phyloP scores from a whole-genome alignment of 805 yeast species.

The Candida succiphila region DNA sequence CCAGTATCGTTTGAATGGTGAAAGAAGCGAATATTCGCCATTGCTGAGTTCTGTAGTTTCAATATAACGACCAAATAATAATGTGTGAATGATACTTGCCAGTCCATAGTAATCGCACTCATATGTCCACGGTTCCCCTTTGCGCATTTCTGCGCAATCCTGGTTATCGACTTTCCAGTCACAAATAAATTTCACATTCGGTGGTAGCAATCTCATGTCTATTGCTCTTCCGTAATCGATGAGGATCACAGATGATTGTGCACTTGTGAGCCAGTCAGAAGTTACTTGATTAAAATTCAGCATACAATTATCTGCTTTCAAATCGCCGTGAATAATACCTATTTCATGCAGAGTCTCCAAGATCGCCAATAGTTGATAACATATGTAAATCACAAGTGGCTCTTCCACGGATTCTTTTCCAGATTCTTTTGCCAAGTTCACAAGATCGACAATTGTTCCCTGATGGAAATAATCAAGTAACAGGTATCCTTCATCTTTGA shows the following conservation, averaged over 20 bases:
- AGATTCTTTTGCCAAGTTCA: slow-evolving; percentile 33
- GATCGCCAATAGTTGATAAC: slow-evolving; percentile 53
- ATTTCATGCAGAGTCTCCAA: slow-evolving; percentile 52
- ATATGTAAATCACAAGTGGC: slow-evolving; percentile 46
- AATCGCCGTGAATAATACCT: slow-evolving; percentile 74
- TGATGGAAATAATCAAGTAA: slow-evolving; percentile 54
- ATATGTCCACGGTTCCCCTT: slow-evolving; percentile 56
- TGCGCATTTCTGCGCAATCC: slow-evolving; percentile 65
- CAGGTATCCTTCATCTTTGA: slow-evolving; percentile 59
- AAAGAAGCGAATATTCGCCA: slow-evolving; percentile 26
- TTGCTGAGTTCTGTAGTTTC: slow-evolving; percentile 19
- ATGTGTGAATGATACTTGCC: slow-evolving; percentile 62
- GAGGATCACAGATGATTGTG: slow-evolving; percentile 19
- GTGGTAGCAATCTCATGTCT: slow-evolving; percentile 50
- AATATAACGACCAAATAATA: slow-evolving; percentile 64
- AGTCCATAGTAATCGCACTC: slow-evolving; percentile 80
- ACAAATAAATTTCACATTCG: slow-evolving; percentile 42
- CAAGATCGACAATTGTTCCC: slow-evolving; percentile 66
- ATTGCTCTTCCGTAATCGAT: slow-evolving; percentile 80
- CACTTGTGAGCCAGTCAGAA: slow-evolving; percentile 2
- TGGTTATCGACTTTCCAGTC: slow-evolving; percentile 51
- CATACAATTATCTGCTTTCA: slow-evolving; percentile 85
- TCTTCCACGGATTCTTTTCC: slow-evolving; percentile 41
- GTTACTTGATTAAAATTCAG: slow-evolving; percentile 32
- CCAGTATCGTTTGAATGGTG: slow-evolving; percentile 65